A percentile compares a stretch with the other conserved stretches of the same genome.
Evolutionary conservation across 192 early-diverging fungal species (phyloP).

Genomic region (Coemansia sp.): DNA sequence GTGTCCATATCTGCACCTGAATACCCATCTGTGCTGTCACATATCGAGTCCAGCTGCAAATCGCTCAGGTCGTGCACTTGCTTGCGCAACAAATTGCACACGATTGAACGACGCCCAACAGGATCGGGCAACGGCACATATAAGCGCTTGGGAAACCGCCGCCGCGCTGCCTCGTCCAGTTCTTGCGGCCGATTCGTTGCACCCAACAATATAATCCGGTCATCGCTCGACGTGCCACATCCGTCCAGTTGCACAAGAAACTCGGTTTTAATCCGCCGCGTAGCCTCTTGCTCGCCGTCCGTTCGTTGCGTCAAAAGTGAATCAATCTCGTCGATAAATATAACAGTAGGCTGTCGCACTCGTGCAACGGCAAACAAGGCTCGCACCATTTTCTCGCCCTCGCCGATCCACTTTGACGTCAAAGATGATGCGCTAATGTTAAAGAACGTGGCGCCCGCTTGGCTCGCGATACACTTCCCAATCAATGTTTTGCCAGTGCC

Average conservation of each 20-base stretch:
- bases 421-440: constrained; percentile 85
- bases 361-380: constrained; percentile 90
- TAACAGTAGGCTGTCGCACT: constrained; percentile 80
- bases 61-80: constrained; percentile 59
- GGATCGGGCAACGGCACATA: constrained; percentile 86
- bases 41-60: constrained; percentile 61
- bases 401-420: constrained; percentile 93
- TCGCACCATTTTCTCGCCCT: constrained; percentile 92
- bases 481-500: constrained; percentile 84
- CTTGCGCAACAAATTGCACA: constrained; percentile 60
- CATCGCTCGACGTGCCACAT: constrained; percentile 71
- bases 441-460: constrained; percentile 89
- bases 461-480: constrained; percentile 82
- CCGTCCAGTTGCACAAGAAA: constrained; percentile 80
- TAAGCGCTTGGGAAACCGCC: constrained; percentile 66
- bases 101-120: constrained; percentile 61
- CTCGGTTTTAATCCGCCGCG: constrained; percentile 89
- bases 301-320: constrained; percentile 83
- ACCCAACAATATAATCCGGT: constrained; percentile 78
- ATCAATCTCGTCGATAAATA: constrained; percentile 96
- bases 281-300: constrained; percentile 86
- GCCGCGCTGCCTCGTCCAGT: constrained; percentile 87
- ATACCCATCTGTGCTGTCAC: constrained; percentile 68
- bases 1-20: constrained; percentile 90
- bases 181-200: constrained; percentile 80